Conservation (phyloP, 371 early-diverging fungal genomes). For the Mortierella polycephala region DNA sequence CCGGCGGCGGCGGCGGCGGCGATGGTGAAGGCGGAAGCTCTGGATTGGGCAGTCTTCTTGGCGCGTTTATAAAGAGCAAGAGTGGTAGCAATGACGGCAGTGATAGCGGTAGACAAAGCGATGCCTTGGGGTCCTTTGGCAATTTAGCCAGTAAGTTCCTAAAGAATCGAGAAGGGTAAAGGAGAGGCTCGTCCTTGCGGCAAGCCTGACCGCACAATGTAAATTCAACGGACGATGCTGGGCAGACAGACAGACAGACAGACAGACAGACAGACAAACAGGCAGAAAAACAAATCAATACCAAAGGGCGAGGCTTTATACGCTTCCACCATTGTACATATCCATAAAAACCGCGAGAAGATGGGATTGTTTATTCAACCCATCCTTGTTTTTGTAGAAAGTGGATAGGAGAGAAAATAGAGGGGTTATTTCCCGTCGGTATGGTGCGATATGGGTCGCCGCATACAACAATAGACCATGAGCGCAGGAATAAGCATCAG, state of each 20-base stretch:
- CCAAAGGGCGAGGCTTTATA: no score
- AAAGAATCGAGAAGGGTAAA: conserved; percentile 12
- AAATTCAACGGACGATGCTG: not conserved
- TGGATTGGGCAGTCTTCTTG: conserved; percentile 19
- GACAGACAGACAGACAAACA: no score
- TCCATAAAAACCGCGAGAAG: no score
- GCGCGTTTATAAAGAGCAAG: conserved; percentile 14
- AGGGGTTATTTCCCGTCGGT: not conserved
- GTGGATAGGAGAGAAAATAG: not conserved
- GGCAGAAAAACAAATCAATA: no score
- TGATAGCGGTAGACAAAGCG: conserved; percentile 1
- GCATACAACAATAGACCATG: conserved; percentile 43
- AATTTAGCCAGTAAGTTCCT: conserved; percentile 27
- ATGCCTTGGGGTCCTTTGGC: conserved; percentile 7
- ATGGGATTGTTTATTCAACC: no score
- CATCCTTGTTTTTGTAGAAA: conserved; percentile 1
- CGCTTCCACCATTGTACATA: no score
- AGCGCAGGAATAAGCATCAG: conserved; percentile 41
- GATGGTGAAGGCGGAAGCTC: conserved; percentile 22
- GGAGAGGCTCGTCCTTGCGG: not conserved
- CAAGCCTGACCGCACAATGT: not conserved
- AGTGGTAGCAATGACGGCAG: not conserved
- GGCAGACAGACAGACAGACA: not conserved
- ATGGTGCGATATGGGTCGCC: not conserved
- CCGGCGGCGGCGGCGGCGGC: conserved; percentile 20